Evolutionary conservation across 2,329 filamentous ascomycete species (phyloP).

Genomic region (Tricladium varicosporioides): DNA sequence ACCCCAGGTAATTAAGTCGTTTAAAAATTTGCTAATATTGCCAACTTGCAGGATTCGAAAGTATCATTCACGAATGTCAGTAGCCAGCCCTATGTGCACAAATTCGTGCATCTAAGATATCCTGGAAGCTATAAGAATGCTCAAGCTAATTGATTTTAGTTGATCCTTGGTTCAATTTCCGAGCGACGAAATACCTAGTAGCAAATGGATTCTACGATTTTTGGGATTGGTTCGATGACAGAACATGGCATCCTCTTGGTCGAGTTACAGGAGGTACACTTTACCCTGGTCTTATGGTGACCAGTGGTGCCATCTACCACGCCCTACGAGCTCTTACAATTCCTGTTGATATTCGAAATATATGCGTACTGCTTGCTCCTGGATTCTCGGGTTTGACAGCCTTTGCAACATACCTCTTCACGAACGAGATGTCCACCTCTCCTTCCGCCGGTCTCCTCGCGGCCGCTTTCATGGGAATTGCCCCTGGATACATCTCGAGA

Average conservation of each 20-base stretch:
- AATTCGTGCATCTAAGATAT: slow-evolving; percentile 24
- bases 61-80: slow-evolving; percentile 99
- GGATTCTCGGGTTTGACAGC: slow-evolving; percentile 93
- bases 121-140: slow-evolving; percentile 16
- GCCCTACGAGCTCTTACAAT: slow-evolving; percentile 82
- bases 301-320: slow-evolving; percentile 95
- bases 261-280: slow-evolving; percentile 98
- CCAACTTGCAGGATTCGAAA: slow-evolving; percentile 75
- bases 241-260: slow-evolving; percentile 98
- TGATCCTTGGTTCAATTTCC: slow-evolving; percentile 99
- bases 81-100: slow-evolving; percentile 33
- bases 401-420: slow-evolving; percentile 89
- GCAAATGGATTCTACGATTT: slow-evolving; percentile 98
- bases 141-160: slow-evolving; percentile 55
- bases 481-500: slow-evolving; percentile 95
- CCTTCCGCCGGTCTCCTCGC: slow-evolving; percentile 93
- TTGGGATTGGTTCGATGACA: slow-evolving; percentile 99
- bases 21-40: slow-evolving; percentile 22
- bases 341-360: slow-evolving; percentile 97
- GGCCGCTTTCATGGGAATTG: slow-evolving; percentile 94
- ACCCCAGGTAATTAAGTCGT: not conserved
- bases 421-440: slow-evolving; percentile 95
- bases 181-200: slow-evolving; percentile 96
- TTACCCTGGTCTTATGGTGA: slow-evolving; percentile 98
- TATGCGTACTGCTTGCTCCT: slow-evolving; percentile 94